Evolutionary conservation across 306 rosid genomes (phyloP).

Genomic region (Arachis stenosperma): DNA sequence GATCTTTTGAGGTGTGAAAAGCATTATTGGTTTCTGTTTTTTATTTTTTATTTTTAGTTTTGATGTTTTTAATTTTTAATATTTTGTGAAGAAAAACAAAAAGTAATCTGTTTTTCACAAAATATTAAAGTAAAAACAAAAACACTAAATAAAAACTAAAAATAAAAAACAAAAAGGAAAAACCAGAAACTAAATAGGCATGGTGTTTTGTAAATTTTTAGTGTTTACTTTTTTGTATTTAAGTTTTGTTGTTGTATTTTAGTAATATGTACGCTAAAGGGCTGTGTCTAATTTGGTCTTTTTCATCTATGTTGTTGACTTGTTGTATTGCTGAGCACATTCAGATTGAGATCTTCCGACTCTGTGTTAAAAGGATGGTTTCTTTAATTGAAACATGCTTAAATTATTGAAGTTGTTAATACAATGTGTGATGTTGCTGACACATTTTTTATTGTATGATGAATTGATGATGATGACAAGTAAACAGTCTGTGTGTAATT

Average conservation of each 20-base stretch:
- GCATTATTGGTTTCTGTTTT: no score
- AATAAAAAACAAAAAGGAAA: no score
- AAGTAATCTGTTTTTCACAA: no score
- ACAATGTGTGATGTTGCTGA: conserved; percentile 12
- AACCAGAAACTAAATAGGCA: neutral
- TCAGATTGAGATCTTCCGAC: conserved; percentile 40
- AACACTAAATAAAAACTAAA: no score
- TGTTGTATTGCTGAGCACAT: conserved; percentile 32
- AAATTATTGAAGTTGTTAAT: conserved; percentile 15
- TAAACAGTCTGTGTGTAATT: neutral
- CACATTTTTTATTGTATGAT: neutral
- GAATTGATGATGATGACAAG: neutral
- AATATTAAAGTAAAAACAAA: no score
- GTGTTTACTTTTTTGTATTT: conserved; percentile 38
- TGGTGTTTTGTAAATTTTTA: conserved; percentile 50
- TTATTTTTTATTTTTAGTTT: no score
- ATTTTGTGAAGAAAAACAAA: neutral
- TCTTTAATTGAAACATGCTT: neutral
- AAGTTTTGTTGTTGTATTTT: conserved; percentile 48
- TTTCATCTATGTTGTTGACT: conserved; percentile 7
- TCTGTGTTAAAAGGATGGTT: conserved; percentile 29
- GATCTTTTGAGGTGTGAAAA: conserved; percentile 42
- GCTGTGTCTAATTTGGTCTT: conserved; percentile 41
- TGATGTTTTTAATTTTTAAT: conserved; percentile 12
- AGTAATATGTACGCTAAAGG: conserved; percentile 35